Percentiles rank a stretch among this genome's conserved stretches.
These are phyloP conservation scores for Bertia moriformis DNA, from an alignment of 2,329 filamentous ascomycete genomes.

Conservation along the genomic window DNA sequence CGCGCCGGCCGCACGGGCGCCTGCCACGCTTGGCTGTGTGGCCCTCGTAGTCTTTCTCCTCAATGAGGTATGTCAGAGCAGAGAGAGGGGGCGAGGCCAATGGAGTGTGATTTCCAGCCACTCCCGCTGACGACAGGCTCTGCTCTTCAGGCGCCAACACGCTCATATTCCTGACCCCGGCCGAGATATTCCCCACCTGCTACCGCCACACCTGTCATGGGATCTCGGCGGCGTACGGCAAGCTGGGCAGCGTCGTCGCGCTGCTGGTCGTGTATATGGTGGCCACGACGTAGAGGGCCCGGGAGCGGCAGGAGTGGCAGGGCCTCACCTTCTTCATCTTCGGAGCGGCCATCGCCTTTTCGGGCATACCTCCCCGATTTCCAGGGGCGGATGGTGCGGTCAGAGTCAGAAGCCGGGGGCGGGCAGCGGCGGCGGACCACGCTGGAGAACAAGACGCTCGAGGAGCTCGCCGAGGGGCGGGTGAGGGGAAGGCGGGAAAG, in stretches of 20 bases:
- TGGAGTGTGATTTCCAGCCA: no score
- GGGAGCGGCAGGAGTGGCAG: constrained; percentile 26
- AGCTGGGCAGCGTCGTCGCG: constrained; percentile 38
- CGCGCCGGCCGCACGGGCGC: constrained; percentile 21
- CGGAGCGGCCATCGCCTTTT: constrained; percentile 29
- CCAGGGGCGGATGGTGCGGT: constrained; percentile 21
- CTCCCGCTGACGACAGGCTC: constrained; percentile 4
- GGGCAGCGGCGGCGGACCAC: constrained; percentile 9
- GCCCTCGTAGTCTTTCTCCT: constrained; percentile 38
- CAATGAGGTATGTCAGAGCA: constrained; percentile 16
- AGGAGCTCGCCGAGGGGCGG: constrained; percentile 33
- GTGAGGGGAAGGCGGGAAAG: constrained; percentile 26
- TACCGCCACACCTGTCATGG: constrained; percentile 49
- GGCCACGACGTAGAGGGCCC: constrained; percentile 24
- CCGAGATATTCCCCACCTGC: constrained; percentile 49
- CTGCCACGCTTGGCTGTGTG: constrained; percentile 30
- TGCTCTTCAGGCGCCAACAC: constrained; percentile 34
- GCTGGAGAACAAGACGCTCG: constrained; percentile 29
- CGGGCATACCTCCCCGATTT: constrained; percentile 35
- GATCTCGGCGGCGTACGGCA: constrained; percentile 44
- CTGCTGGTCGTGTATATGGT: constrained; percentile 28
- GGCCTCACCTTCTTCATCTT: constrained; percentile 35
- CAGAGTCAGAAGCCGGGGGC: not conserved
- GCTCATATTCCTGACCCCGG: constrained; percentile 48
- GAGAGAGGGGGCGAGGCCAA: not conserved